A percentile compares a stretch with the other conserved stretches of the same genome.
Conservation (phyloP, 2,329 filamentous ascomycete species). For the Diaporthe amygdali region DNA sequence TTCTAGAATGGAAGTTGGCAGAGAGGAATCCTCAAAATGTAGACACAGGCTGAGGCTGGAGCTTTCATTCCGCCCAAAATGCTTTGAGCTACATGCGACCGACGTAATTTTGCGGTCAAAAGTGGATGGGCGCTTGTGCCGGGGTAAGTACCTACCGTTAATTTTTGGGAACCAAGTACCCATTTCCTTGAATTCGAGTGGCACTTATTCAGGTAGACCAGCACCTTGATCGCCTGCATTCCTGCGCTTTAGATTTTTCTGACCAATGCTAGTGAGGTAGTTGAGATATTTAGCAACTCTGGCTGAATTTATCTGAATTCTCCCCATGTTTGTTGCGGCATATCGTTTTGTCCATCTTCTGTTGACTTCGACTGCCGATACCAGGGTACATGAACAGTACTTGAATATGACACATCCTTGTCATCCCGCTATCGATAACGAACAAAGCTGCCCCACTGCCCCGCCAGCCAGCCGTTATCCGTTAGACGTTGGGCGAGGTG, state of each 20-base stretch:
- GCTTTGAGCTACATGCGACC: background rate
- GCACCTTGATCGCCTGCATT: background rate
- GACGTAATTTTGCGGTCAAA: conserved; percentile 10
- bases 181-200: background rate
- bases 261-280: too few relatives aligned
- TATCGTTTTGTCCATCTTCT: too few relatives aligned
- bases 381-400: too few relatives aligned
- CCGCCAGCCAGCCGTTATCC: background rate
- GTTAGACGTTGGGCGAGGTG: background rate
- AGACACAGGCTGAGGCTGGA: background rate
- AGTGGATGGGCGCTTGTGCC: background rate
- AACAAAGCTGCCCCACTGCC: background rate
- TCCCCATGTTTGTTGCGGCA: too few relatives aligned
- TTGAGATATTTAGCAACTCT: too few relatives aligned
- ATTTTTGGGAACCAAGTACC: background rate
- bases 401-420: too few relatives aligned
- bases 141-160: background rate
- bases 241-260: too few relatives aligned
- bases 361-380: too few relatives aligned
- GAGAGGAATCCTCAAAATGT: background rate
- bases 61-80: background rate
- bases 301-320: too few relatives aligned
- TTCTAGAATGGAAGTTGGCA: conserved; percentile 14
- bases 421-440: background rate
- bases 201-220: too few relatives aligned